Percentiles rank a stretch among this genome's conserved stretches.
These are phyloP conservation scores for Anastatica hierochuntica DNA, from an alignment of 345 rosid genomes.

Conservation along the genomic window DNA sequence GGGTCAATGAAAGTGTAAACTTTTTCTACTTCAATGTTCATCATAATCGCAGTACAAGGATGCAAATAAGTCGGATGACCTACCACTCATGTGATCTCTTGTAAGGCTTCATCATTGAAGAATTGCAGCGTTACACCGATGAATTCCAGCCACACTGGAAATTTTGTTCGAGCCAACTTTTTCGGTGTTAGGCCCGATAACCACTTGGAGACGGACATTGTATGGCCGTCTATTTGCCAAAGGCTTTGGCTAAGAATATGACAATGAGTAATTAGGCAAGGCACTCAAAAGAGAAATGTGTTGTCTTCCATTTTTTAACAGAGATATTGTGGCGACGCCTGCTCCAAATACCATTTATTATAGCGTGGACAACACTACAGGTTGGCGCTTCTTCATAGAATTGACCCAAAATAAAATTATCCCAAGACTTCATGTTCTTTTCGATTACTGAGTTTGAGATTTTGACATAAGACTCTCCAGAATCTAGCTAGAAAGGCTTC, in stretches of 20 bases:
- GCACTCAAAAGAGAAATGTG: background rate
- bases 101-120: background rate
- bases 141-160: background rate
- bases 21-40: too few relatives aligned
- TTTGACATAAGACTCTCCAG: background rate
- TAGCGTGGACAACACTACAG: background rate
- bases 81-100: background rate
- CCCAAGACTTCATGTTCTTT: background rate
- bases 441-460: background rate
- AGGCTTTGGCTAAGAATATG: background rate
- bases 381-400: too few relatives aligned
- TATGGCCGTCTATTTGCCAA: background rate
- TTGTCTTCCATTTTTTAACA: too few relatives aligned
- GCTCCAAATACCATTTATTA: background rate
- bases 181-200: background rate
- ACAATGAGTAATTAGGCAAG: background rate
- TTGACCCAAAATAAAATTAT: too few relatives aligned
- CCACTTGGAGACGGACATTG: background rate
- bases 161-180: background rate
- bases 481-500: too few relatives aligned
- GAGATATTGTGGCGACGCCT: background rate
- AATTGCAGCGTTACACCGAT: background rate
- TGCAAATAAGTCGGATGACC: too few relatives aligned
- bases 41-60: too few relatives aligned
- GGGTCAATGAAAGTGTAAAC: too few relatives aligned